A percentile compares a stretch with the other conserved stretches of the same genome.
phyloP scores from a whole-genome alignment of 2,329 filamentous ascomycete genomes.

The Pseudocercospora fuligena region DNA sequence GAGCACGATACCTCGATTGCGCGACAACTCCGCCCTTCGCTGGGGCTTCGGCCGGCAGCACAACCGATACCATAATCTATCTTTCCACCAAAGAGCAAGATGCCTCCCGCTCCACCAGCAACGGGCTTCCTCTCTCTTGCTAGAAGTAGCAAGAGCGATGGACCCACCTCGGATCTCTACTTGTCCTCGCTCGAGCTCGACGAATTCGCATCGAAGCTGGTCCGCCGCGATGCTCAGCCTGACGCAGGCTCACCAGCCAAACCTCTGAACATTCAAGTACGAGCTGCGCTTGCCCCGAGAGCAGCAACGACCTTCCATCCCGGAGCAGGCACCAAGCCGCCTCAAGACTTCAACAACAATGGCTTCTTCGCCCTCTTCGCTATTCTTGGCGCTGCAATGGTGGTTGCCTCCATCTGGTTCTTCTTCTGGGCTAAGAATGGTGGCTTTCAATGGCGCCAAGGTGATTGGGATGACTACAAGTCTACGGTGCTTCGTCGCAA shows the following conservation, averaged over 20 bases:
- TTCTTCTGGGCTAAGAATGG: constrained; percentile 99
- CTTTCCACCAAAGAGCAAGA: neutral
- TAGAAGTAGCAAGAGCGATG: constrained; percentile 19
- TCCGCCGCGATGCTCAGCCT: constrained; percentile 4
- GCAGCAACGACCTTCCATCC: constrained; percentile 32
- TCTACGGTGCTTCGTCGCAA: constrained; percentile 86
- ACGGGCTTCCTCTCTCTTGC: constrained; percentile 32
- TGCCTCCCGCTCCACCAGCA: constrained; percentile 36
- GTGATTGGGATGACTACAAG: constrained; percentile 99
- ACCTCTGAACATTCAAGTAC: constrained; percentile 22
- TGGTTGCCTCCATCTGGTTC: constrained; percentile 85
- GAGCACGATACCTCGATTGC: neutral
- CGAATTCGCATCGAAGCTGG: constrained; percentile 24
- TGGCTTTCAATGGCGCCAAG: constrained; percentile 82
- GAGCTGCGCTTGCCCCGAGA: constrained; percentile 18
- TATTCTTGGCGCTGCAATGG: constrained; percentile 76
- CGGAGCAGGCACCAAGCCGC: constrained; percentile 43
- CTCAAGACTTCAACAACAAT: constrained; percentile 50
- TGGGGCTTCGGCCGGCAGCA: constrained; percentile 40
- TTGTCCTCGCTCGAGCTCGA: constrained; percentile 37
- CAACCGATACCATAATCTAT: neutral
- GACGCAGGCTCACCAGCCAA: constrained; percentile 20
- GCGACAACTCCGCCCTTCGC: constrained; percentile 12
- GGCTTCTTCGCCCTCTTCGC: constrained; percentile 87
- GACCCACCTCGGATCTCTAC: constrained; percentile 36